Conservation (phyloP, 2,329 filamentous ascomycete species). For the Neobulgaria alba region DNA sequence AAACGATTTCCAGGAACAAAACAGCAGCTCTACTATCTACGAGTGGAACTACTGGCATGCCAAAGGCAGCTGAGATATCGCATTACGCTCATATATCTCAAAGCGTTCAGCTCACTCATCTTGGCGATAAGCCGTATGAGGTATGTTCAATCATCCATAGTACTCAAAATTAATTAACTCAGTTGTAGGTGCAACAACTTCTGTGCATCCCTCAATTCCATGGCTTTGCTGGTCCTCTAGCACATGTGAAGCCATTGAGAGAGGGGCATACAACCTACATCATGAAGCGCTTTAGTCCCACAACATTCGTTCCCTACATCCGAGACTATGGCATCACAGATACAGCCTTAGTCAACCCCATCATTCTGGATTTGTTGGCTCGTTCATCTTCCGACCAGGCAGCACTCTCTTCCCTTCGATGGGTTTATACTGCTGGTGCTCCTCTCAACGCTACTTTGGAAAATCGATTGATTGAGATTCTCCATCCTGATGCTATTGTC, state of each 20-base stretch:
- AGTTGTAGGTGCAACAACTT: too few relatives aligned
- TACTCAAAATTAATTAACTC: too few relatives aligned
- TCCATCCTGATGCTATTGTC: slow-evolving; percentile 34
- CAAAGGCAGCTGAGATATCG: slow-evolving; percentile 31
- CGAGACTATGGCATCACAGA: slow-evolving; percentile 59
- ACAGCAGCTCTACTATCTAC: slow-evolving; percentile 34
- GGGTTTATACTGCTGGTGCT: slow-evolving; percentile 39
- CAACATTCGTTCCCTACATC: slow-evolving; percentile 58
- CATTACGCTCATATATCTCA: slow-evolving; percentile 16
- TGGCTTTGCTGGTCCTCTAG: slow-evolving; percentile 69
- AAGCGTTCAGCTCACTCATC: slow-evolving; percentile 39
- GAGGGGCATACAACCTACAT: slow-evolving; percentile 58
- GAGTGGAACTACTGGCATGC: slow-evolving; percentile 50
- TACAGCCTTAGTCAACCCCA: slow-evolving; percentile 61
- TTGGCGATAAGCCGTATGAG: slow-evolving; percentile 11
- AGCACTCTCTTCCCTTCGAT: slow-evolving; percentile 29
- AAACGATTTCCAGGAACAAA: not conserved
- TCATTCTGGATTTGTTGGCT: slow-evolving; percentile 45
- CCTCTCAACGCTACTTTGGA: slow-evolving; percentile 34
- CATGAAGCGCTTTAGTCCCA: slow-evolving; percentile 68
- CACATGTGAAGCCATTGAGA: slow-evolving; percentile 63
- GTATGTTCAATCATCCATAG: too few relatives aligned
- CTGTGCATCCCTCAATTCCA: slow-evolving; percentile 44
- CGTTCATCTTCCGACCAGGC: slow-evolving; percentile 27
- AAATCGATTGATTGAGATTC: slow-evolving; percentile 31